A percentile compares a stretch with the other conserved stretches of the same genome.
Evolutionary conservation across 1,284 basidiomycete species (phyloP).

Genomic region (Ustilago sp.): DNA sequence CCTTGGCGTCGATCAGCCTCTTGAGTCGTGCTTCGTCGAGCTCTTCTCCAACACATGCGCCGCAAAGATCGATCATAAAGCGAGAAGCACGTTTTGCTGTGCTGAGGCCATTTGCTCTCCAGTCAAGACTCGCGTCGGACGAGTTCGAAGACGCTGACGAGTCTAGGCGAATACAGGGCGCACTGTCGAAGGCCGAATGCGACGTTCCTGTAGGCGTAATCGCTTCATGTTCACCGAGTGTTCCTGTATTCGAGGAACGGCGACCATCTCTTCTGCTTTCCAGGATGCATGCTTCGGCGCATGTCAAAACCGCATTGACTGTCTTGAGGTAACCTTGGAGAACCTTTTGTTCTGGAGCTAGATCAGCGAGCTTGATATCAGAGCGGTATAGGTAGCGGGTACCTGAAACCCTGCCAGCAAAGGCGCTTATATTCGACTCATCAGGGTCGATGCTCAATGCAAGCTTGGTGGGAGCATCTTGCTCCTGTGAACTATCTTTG

Average conservation of each 20-base stretch:
- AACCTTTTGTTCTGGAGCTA: constrained; percentile 74
- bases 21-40: constrained; percentile 12
- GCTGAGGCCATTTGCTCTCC: constrained; percentile 1
- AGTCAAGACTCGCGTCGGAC: neutral
- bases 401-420: neutral
- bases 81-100: constrained; percentile 13
- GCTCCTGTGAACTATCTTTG: neutral
- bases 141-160: neutral
- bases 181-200: neutral
- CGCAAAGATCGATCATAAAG: constrained; percentile 40
- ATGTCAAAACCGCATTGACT: constrained; percentile 30
- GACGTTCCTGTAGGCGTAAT: neutral
- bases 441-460: constrained; percentile 12
- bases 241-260: constrained; percentile 6
- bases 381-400: constrained; percentile 81
- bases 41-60: neutral
- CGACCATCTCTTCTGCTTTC: constrained; percentile 13
- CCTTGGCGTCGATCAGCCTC: constrained; percentile 5
- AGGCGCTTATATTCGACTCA: constrained; percentile 8
- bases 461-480: neutral
- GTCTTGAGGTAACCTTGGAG: constrained; percentile 32
- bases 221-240: neutral
- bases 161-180: constrained; percentile 11
- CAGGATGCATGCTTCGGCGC: neutral
- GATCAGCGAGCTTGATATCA: constrained; percentile 74